Evolutionary conservation across 2,329 filamentous ascomycete genomes (phyloP), one percentile per base, ranked within the genome.

Genomic region (Venturia aucupariae): DNA sequence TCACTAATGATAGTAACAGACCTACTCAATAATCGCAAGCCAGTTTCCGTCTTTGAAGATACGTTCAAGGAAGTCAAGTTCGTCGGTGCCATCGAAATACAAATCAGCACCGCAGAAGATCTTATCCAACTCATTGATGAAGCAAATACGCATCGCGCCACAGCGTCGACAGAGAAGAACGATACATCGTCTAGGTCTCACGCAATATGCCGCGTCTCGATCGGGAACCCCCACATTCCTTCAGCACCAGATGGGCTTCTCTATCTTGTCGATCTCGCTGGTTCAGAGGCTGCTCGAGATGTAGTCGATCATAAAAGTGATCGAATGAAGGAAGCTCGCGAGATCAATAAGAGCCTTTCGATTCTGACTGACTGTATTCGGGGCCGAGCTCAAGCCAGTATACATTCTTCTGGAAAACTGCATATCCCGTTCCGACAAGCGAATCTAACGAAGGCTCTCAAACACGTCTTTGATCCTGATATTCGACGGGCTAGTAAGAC

Each of bases 131-230:
- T 46, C 3, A 51, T 62, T 22, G 60, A 62, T 10, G 32, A 30
- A 46, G 38, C 60, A 80, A 1, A 82, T 99, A 0, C 86, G 94
- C 70, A 92, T 90, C 86, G 94, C n/a, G 92, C 90, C 10, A 92
- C 97, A 5, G 94, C 94, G 1, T 92, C 94, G 0, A 99, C 94
- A 22, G 96, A 95, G 73, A 91, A 93, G 67, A 99, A 99, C 77
- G 91, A 96, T 78, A 86, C 92, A 55, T 96, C 91, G 0, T 96
- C 92, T 15, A 44, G 60, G 19, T 13, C 89, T 94, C 62, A 96
- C 90, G 38, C 94, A 99, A 77, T 96, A 90, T 0, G 91, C 97
- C 61, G 97, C 97, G 73, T 96, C 97, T 65, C 83, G 99, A 64
- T 86, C 84, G 66, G 78, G 88, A 96, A 95, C 70, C 79, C 78